phyloP scores from a whole-genome alignment of 345 rosid species.

The Linum usitatissimum region DNA sequence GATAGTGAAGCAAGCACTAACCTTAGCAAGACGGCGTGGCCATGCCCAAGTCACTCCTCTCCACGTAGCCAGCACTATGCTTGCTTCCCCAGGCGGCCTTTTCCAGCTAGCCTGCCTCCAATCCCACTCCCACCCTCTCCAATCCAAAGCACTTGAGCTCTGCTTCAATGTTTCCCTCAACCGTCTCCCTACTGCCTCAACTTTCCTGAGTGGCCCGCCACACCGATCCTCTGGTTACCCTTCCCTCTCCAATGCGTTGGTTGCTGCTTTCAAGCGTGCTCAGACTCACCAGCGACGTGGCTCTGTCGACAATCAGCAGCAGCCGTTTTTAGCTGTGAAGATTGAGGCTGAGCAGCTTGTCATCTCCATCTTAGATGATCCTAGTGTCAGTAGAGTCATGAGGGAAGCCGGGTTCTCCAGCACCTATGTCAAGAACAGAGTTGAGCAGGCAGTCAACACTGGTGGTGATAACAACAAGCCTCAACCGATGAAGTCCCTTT shows the following conservation, averaged over 20 bases:
- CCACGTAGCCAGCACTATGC: constrained; percentile 91
- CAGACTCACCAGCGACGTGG: constrained; percentile 98
- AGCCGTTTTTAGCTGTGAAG: constrained; percentile 75
- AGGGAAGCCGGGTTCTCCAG: constrained; percentile 95
- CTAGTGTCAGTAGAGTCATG: constrained; percentile 97
- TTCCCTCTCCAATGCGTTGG: constrained; percentile 79
- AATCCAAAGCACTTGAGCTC: constrained; percentile 89
- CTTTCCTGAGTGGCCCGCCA: constrained; percentile 51
- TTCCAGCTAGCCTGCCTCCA: constrained; percentile 83
- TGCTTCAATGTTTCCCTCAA: constrained; percentile 96
- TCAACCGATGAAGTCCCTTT: background rate
- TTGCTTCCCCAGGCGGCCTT: constrained; percentile 56
- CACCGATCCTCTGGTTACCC: constrained; percentile 34
- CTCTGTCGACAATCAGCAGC: constrained; percentile 80
- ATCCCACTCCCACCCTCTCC: constrained; percentile 91
- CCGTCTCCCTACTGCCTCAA: constrained; percentile 80
- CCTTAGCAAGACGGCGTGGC: constrained; percentile 69
- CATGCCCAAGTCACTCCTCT: constrained; percentile 98
- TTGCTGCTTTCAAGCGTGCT: constrained; percentile 95
- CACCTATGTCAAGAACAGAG: constrained; percentile 72
- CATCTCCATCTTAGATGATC: constrained; percentile 84
- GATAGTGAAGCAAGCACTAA: constrained; percentile 67
- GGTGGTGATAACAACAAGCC: background rate
- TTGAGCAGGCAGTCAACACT: constrained; percentile 44
- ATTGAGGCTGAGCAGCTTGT: constrained; percentile 88